These are phyloP conservation scores for Trichothecium sympodiale DNA, from an alignment of 2,329 filamentous ascomycete species.

Conservation along the genomic window DNA sequence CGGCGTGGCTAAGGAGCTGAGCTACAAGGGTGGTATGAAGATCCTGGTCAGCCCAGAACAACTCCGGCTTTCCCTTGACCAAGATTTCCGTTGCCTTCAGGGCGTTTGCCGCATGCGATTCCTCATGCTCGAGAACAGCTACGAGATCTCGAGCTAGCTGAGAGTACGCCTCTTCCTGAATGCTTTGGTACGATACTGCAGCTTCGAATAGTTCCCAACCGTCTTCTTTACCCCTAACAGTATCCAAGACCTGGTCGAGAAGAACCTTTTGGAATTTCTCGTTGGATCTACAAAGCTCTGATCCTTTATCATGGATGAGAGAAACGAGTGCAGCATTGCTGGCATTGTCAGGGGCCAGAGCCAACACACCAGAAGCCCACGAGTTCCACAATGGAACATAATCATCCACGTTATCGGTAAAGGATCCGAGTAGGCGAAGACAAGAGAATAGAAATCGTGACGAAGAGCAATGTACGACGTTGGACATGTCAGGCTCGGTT, in stretches of 20 bases:
- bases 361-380: slow-evolving; percentile 30
- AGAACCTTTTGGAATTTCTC: slow-evolving; percentile 36
- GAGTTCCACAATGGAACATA: slow-evolving; percentile 33
- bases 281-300: slow-evolving; percentile 25
- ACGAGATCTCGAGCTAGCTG: slow-evolving; percentile 24
- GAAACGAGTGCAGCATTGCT: slow-evolving; percentile 24
- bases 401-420: slow-evolving; percentile 21
- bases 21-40: slow-evolving; percentile 39
- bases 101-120: slow-evolving; percentile 15
- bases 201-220: slow-evolving; percentile 37
- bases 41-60: slow-evolving; percentile 32
- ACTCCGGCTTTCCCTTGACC: slow-evolving; percentile 28
- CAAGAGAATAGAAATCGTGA: slow-evolving; percentile 54
- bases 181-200: slow-evolving; percentile 28
- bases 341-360: slow-evolving; percentile 11
- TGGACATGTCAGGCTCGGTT: slow-evolving; percentile 39
- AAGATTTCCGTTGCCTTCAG: slow-evolving; percentile 38
- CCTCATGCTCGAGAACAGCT: slow-evolving; percentile 16
- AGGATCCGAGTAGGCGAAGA: slow-evolving; percentile 43
- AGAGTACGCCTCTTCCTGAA: slow-evolving; percentile 23
- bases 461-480: slow-evolving; percentile 58
- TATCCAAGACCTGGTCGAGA: slow-evolving; percentile 25
- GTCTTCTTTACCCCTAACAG: slow-evolving; percentile 19
- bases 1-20: slow-evolving; percentile 41
- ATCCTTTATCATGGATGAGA: slow-evolving; percentile 32